phyloP scores from a whole-genome alignment of 192 early-diverging fungal species.

The Coemansia sp. region DNA sequence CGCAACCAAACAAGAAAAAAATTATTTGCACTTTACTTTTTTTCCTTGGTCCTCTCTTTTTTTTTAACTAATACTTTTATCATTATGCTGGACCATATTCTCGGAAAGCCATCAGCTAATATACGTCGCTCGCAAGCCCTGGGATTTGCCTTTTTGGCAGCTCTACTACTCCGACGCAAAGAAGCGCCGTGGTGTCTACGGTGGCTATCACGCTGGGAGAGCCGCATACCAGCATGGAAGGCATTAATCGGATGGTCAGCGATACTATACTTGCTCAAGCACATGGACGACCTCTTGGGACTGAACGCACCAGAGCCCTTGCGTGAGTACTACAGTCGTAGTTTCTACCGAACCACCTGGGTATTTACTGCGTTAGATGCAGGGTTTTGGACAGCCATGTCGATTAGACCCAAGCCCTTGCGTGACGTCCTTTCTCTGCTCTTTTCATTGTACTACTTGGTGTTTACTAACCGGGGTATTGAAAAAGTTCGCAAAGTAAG shows the following conservation, averaged over 20 bases:
- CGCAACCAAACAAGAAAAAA: background rate
- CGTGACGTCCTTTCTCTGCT: constrained; percentile 77
- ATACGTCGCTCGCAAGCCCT: constrained; percentile 78
- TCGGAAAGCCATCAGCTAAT: constrained; percentile 87
- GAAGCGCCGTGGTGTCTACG: constrained; percentile 34
- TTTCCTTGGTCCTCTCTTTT: background rate
- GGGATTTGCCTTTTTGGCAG: constrained; percentile 8
- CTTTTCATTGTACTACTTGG: constrained; percentile 82
- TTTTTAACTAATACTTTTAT: constrained; percentile 14
- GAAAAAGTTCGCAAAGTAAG: constrained; percentile 84
- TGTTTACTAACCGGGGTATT: constrained; percentile 81
- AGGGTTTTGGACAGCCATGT: constrained; percentile 90
- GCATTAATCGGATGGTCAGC: constrained; percentile 68
- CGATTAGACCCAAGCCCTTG: constrained; percentile 70
- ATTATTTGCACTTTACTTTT: background rate
- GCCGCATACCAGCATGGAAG: constrained; percentile 68
- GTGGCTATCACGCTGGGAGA: constrained; percentile 28
- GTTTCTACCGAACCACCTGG: constrained; percentile 91
- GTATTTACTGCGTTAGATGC: constrained; percentile 90
- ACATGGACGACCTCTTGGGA: constrained; percentile 74
- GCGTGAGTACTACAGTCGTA: constrained; percentile 83
- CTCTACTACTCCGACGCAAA: constrained; percentile 27
- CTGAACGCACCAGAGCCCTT: constrained; percentile 79
- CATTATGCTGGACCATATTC: constrained; percentile 88
- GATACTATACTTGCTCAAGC: constrained; percentile 65